Percentiles rank a stretch among this genome's conserved stretches.
phyloP scores from a whole-genome alignment of 1,284 basidiomycete genomes.

The Pterulicium gracile region DNA sequence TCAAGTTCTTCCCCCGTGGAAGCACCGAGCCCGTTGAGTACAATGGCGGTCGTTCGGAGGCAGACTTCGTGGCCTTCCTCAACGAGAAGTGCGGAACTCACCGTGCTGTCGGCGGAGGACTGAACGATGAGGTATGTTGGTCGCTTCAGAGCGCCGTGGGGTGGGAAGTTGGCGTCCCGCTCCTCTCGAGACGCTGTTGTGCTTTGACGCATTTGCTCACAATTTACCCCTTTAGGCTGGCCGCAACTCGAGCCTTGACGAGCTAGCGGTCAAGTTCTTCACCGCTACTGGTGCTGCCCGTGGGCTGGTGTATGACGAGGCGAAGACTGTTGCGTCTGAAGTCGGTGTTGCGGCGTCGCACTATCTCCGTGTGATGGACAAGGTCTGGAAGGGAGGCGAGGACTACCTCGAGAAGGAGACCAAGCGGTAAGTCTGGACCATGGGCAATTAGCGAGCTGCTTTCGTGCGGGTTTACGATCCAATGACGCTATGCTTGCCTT shows the following conservation, averaged over 20 bases:
- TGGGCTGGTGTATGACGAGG: constrained; percentile 55
- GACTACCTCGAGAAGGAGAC: constrained; percentile 83
- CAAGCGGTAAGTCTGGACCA: constrained; percentile 47
- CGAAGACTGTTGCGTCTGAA: constrained; percentile 32
- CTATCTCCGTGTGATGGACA: constrained; percentile 90
- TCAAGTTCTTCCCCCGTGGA: constrained; percentile 89
- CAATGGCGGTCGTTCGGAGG: constrained; percentile 55
- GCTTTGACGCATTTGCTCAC: neutral
- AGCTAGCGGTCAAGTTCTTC: constrained; percentile 73
- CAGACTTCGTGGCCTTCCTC: constrained; percentile 60
- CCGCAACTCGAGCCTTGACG: constrained; percentile 69
- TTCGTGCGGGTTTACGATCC: neutral
- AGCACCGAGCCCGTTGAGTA: constrained; percentile 51
- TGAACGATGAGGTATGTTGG: constrained; percentile 71
- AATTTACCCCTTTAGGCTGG: constrained; percentile 60
- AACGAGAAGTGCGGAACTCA: constrained; percentile 88
- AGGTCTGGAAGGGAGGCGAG: constrained; percentile 63
- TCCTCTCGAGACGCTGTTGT: neutral
- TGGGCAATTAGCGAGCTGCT: constrained; percentile 1
- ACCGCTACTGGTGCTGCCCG: constrained; percentile 44
- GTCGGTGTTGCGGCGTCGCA: constrained; percentile 55
- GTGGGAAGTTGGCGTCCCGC: constrained; percentile 17
- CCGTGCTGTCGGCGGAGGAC: constrained; percentile 71
- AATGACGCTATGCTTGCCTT: constrained; percentile 1
- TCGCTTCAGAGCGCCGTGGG: too few relatives aligned